phyloP scores from a whole-genome alignment of 352 stramenopile genomes.

The Phytophthora meadii region DNA sequence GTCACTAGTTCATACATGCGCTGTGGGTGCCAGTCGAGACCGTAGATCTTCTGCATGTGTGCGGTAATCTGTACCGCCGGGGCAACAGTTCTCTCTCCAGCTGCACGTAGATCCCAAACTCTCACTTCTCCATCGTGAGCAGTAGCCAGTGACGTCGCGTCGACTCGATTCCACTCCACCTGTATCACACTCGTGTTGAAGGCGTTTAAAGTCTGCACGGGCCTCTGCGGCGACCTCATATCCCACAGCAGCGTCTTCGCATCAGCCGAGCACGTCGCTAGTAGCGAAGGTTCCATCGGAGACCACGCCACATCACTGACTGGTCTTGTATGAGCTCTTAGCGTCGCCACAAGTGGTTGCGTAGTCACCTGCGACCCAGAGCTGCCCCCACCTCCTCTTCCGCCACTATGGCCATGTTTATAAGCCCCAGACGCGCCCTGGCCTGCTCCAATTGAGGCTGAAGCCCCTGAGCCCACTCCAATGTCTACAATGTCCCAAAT shows the following conservation, averaged over 20 bases:
- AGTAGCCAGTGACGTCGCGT: constrained; percentile 73
- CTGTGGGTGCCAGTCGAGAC: constrained; percentile 82
- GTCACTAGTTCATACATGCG: constrained; percentile 84
- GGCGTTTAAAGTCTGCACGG: constrained; percentile 72
- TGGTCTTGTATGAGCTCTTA: constrained; percentile 74
- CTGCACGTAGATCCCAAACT: constrained; percentile 74
- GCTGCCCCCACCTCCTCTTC: constrained; percentile 3
- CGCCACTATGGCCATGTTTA: constrained; percentile 28
- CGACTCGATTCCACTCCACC: constrained; percentile 81
- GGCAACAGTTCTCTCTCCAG: constrained; percentile 50
- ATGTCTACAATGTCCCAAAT: constrained; percentile 72
- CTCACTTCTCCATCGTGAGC: constrained; percentile 82
- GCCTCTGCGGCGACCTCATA: constrained; percentile 69
- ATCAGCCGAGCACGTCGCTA: constrained; percentile 84
- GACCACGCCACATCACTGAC: constrained; percentile 86
- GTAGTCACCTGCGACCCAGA: constrained; percentile 28
- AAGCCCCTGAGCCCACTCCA: constrained; percentile 18
- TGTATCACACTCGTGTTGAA: constrained; percentile 75
- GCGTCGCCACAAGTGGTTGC: constrained; percentile 73
- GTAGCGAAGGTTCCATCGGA: constrained; percentile 67
- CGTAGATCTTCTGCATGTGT: constrained; percentile 88
- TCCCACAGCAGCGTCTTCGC: constrained; percentile 87
- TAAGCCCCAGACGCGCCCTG: constrained; percentile 26
- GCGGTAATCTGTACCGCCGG: constrained; percentile 72
- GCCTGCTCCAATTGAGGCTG: constrained; percentile 25